A percentile compares a stretch with the other conserved stretches of the same genome.
Evolutionary conservation across 1,284 basidiomycete genomes (phyloP).

Genomic region (Ganoderma meredithae): DNA sequence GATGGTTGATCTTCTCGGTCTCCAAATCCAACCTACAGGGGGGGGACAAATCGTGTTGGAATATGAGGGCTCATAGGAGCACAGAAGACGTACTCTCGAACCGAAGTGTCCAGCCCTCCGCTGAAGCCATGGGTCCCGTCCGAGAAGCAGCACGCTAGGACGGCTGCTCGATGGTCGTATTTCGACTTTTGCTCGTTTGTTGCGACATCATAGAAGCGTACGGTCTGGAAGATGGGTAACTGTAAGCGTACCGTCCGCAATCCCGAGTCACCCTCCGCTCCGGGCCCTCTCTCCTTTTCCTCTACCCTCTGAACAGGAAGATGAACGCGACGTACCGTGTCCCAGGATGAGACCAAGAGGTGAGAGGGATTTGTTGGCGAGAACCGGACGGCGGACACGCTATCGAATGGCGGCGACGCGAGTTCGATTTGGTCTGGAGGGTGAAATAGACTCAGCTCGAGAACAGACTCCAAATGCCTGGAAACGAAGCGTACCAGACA

Average conservation of each 20-base stretch:
- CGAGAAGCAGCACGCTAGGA: conserved; percentile 70
- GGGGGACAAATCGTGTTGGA: neutral
- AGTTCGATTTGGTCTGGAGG: conserved; percentile 55
- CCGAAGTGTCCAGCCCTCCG: conserved; percentile 79
- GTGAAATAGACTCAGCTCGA: neutral
- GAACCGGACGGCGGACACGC: conserved; percentile 81
- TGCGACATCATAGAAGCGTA: conserved; percentile 74
- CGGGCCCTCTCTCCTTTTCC: neutral
- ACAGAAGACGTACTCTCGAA: conserved; percentile 63
- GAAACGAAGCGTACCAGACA: conserved; percentile 18
- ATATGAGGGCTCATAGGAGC: neutral
- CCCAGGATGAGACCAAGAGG: conserved; percentile 87
- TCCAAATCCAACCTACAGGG: conserved; percentile 64
- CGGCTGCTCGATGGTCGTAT: conserved; percentile 81
- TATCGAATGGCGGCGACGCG: conserved; percentile 84
- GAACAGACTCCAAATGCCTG: neutral
- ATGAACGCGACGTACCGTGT: conserved; percentile 66
- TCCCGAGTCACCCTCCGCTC: neutral
- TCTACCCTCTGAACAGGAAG: neutral
- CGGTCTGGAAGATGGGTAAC: conserved; percentile 56
- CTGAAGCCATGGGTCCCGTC: conserved; percentile 73
- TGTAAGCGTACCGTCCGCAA: neutral
- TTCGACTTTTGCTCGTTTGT: conserved; percentile 74
- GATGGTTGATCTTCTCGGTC: conserved; percentile 64
- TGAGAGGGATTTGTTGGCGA: conserved; percentile 82